Base-by-base conservation (phyloP, 2,329 filamentous ascomycete species). In the Laburnicola sp. region DNA sequence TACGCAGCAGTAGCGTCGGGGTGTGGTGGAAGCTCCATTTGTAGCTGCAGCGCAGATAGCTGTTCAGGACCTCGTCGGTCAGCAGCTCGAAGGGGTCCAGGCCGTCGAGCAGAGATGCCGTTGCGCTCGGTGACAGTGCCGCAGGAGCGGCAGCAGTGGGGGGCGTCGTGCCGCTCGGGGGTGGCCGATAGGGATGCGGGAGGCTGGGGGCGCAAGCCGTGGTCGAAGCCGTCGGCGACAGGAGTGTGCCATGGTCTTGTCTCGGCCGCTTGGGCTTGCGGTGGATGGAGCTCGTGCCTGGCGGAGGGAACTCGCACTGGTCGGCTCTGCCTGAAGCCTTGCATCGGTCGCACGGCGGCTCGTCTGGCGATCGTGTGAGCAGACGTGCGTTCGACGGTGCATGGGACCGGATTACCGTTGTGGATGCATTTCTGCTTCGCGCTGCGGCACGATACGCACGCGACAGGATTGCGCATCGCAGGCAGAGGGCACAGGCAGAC, bases 21-120 rank as follows among this genome's bases (percentile, higher is more conserved):
- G 66, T 74, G 48, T 75, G 72, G 57, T 74, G 70, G 60, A 74
- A 75, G 58, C 70, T 71, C 72, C 72, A 75, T 59, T 75, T 75
- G 66, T 75, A 75, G 26, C 65, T 64, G 57, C 72, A 75, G 10
- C 72, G 57, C 50, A 74, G 56, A 42, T 73, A 75, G 58, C 66
- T 71, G 58, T 74, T 74, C 63, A 72, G 73, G 47, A 75, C 71
- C 59, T 75, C 72, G 50, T 75, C 72, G 3, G 71, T 75, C 42
- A 75, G 58, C 42, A 74, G 64, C 32, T 69, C 67, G 36, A 72
- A 74, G 6, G 71, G 70, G 57, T 74, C 70, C 23, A 72, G 54
- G 46, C 64, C 57, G 42, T 70, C 69, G 45, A 72, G 60, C 36
- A 62, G 51, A 42, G 63, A 57, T 44, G 63, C 60, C 58, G 64